Percentiles rank a stretch among this genome's conserved stretches.
Conservation (phyloP, 2,329 filamentous ascomycete genomes). For the Davidsoniella virescens region DNA sequence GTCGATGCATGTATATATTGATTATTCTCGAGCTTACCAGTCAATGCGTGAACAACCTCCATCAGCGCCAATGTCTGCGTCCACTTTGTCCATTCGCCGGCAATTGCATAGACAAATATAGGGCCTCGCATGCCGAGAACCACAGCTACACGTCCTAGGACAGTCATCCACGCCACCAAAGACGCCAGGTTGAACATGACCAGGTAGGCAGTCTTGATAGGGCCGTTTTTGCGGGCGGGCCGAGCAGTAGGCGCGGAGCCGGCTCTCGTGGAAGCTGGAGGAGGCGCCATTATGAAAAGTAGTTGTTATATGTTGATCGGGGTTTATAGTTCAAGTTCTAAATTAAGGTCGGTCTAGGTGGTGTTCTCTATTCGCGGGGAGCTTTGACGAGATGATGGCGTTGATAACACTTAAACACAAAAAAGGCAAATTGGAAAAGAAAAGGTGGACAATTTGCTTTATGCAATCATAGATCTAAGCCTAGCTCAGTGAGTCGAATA, state of each 20-base stretch:
- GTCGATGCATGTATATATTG: background rate
- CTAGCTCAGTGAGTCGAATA: no score
- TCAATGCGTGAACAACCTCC: constrained; percentile 66
- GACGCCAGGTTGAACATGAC: constrained; percentile 72
- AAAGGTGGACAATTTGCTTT: no score
- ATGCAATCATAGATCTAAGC: no score
- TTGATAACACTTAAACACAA: no score
- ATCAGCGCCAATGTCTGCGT: constrained; percentile 72
- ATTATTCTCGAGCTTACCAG: constrained; percentile 38
- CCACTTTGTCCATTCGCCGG: constrained; percentile 54
- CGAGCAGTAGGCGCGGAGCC: constrained; percentile 12
- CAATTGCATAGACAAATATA: constrained; percentile 40
- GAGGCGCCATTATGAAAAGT: constrained; percentile 1
- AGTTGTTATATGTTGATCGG: background rate
- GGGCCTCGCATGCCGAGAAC: constrained; percentile 39
- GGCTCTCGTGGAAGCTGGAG: constrained; percentile 15
- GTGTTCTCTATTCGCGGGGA: background rate
- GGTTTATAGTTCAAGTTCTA: background rate
- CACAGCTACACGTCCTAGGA: constrained; percentile 51
- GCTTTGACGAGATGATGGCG: background rate
- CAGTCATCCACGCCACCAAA: constrained; percentile 59
- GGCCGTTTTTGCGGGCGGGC: constrained; percentile 11
- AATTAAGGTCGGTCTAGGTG: background rate
- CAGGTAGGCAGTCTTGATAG: constrained; percentile 50
- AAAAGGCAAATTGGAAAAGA: no score